Conservation (phyloP, 2,329 filamentous ascomycete genomes). For the Aureobasidium sp. region DNA sequence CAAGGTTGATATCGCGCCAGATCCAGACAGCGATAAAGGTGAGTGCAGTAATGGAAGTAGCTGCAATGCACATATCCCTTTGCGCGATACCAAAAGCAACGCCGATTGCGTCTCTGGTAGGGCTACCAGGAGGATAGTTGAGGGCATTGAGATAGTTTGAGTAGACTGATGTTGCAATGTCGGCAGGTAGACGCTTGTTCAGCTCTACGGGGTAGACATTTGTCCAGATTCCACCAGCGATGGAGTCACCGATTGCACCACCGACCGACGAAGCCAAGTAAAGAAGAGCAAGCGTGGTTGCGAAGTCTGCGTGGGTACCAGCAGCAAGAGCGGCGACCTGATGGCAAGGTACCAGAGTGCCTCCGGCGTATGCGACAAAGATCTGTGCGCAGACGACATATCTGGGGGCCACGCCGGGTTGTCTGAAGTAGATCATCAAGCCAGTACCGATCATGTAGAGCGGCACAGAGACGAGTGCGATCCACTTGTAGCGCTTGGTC, state of each 20-base stretch:
- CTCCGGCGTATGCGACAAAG: constrained; percentile 48
- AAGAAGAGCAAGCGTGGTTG: constrained; percentile 31
- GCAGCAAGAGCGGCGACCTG: constrained; percentile 52
- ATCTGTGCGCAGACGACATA: constrained; percentile 52
- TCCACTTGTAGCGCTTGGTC: constrained; percentile 46
- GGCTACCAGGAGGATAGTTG: constrained; percentile 35
- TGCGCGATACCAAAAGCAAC: constrained; percentile 43
- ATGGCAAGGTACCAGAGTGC: constrained; percentile 48
- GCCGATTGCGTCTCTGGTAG: constrained; percentile 39
- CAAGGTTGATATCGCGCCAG: constrained; percentile 29
- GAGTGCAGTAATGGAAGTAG: constrained; percentile 27
- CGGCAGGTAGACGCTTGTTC: background rate
- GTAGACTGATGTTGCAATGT: constrained; percentile 1
- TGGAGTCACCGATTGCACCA: constrained; percentile 24
- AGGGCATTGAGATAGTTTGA: constrained; percentile 26
- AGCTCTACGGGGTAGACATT: constrained; percentile 15
- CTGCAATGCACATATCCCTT: constrained; percentile 35
- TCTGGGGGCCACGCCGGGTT: constrained; percentile 36
- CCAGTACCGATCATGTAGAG: constrained; percentile 29
- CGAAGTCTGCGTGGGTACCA: constrained; percentile 27
- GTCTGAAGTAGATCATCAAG: constrained; percentile 32
- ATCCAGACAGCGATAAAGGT: constrained; percentile 25
- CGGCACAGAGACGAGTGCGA: constrained; percentile 28
- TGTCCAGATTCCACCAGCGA: constrained; percentile 28
- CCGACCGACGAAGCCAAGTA: constrained; percentile 27